These are phyloP conservation scores for Elaeis guineensis DNA, from an alignment of 176 grass and related monocot species.

Conservation along the genomic window DNA sequence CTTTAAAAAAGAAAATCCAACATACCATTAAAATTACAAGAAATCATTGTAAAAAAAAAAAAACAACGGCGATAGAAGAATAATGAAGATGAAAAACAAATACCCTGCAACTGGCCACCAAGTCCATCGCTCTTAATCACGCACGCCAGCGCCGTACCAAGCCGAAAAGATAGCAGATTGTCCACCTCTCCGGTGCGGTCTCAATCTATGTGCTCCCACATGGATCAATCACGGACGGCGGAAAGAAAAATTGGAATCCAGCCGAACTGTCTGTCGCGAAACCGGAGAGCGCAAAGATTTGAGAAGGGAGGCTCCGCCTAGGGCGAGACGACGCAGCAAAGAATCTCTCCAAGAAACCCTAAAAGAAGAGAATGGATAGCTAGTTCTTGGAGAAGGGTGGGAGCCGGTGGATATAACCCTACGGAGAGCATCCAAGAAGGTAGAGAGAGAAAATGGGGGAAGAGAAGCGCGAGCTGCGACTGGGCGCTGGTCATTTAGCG, in stretches of 20 bases:
- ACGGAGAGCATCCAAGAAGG: no score
- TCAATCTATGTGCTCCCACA: not conserved
- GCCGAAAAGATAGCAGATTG: not conserved
- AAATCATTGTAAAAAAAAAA: no score
- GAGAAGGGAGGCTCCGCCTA: not conserved
- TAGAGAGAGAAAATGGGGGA: no score
- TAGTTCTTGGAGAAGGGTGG: not conserved
- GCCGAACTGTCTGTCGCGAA: no score
- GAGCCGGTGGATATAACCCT: no score
- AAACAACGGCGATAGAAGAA: no score
- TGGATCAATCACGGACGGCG: not conserved
- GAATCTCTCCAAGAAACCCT: not conserved
- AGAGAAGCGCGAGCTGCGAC: no score
- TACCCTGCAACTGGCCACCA: conserved; percentile 3
- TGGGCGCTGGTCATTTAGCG: no score
- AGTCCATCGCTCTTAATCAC: conserved; percentile 4
- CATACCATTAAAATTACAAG: no score
- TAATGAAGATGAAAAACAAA: not conserved
- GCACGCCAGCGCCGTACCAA: not conserved
- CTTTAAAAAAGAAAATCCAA: no score
- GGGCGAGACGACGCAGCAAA: not conserved
- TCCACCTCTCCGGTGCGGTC: not conserved
- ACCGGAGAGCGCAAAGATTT: no score
- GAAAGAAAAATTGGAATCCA: no score
- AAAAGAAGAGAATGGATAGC: not conserved